Percentiles rank a stretch among this genome's conserved stretches.
Conservation (phyloP, 2,329 filamentous ascomycete species). For the Leptoxyphium fumago region DNA sequence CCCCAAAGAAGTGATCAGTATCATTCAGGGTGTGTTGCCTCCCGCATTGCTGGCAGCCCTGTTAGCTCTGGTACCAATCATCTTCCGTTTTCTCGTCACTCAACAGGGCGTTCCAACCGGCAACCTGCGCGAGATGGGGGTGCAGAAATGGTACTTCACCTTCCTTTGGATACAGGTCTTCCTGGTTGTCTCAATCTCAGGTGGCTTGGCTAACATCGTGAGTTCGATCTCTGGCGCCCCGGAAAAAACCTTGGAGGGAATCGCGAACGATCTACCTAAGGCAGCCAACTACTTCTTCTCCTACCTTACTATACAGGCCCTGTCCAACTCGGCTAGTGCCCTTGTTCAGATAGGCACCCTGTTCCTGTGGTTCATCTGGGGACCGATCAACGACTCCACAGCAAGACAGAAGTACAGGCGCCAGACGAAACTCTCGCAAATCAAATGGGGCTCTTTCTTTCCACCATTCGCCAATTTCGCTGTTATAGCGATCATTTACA, state of each 20-base stretch:
- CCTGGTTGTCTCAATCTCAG: slow-evolving; percentile 76
- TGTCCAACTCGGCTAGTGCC: slow-evolving; percentile 80
- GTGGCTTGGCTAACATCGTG: slow-evolving; percentile 53
- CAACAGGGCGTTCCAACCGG: slow-evolving; percentile 74
- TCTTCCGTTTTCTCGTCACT: slow-evolving; percentile 57
- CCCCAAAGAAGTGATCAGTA: slow-evolving; percentile 45
- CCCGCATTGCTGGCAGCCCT: slow-evolving; percentile 62
- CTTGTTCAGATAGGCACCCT: slow-evolving; percentile 72
- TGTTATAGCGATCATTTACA: slow-evolving; percentile 77
- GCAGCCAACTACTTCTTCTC: slow-evolving; percentile 96
- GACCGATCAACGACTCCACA: slow-evolving; percentile 71
- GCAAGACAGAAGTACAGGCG: slow-evolving; percentile 68
- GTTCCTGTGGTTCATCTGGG: slow-evolving; percentile 65
- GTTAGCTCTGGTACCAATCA: slow-evolving; percentile 64
- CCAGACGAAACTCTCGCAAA: slow-evolving; percentile 60
- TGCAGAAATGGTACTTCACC: slow-evolving; percentile 83
- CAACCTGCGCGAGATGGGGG: slow-evolving; percentile 61
- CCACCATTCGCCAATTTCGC: slow-evolving; percentile 95
- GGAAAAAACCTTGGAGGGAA: slow-evolving; percentile 49
- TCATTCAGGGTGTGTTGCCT: slow-evolving; percentile 77
- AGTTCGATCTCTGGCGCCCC: slow-evolving; percentile 51
- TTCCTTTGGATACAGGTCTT: slow-evolving; percentile 94
- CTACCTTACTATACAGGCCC: slow-evolving; percentile 89
- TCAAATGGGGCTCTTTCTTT: slow-evolving; percentile 89
- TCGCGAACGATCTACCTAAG: slow-evolving; percentile 69